These are phyloP conservation scores for Ascochyta koolunga DNA, from an alignment of 2,329 filamentous ascomycete species.

Conservation along the genomic window DNA sequence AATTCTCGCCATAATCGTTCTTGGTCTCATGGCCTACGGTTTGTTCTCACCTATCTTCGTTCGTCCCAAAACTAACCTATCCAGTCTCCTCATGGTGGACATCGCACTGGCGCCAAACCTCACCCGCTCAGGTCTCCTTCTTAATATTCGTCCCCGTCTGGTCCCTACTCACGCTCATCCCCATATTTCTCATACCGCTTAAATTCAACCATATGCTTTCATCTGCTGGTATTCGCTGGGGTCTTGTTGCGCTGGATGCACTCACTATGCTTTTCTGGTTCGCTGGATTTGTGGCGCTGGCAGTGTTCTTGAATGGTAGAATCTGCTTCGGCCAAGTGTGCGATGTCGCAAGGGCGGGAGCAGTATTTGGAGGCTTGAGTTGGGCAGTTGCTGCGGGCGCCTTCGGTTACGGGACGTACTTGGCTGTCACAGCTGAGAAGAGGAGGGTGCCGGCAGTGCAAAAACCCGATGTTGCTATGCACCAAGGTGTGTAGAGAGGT, in stretches of 20 bases:
- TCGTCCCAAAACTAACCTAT: conserved; percentile 18
- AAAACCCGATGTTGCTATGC: conserved; percentile 45
- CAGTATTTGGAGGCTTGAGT: conserved; percentile 70
- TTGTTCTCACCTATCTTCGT: conserved; percentile 31
- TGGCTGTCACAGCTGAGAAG: conserved; percentile 42
- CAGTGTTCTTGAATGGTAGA: conserved; percentile 65
- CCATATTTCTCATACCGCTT: conserved; percentile 71
- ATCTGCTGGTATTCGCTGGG: conserved; percentile 62
- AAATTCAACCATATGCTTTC: conserved; percentile 53
- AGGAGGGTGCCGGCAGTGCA: conserved; percentile 21
- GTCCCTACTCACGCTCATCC: conserved; percentile 70
- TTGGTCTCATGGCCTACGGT: conserved; percentile 79
- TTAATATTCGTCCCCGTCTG: conserved; percentile 80
- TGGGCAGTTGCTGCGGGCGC: conserved; percentile 59
- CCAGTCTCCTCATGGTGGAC: conserved; percentile 64
- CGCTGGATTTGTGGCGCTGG: conserved; percentile 79
- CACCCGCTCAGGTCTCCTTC: conserved; percentile 71
- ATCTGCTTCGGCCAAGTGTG: conserved; percentile 64
- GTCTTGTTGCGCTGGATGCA: conserved; percentile 69
- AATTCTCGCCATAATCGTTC: conserved; percentile 73
- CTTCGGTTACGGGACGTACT: conserved; percentile 22
- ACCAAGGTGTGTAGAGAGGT: conserved; percentile 46
- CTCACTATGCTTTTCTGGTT: conserved; percentile 91
- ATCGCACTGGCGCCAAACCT: conserved; percentile 57
- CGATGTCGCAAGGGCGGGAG: conserved; percentile 65